phyloP scores from a whole-genome alignment of 768 basidiomycete genomes.

The Austroboletus eburneus region DNA sequence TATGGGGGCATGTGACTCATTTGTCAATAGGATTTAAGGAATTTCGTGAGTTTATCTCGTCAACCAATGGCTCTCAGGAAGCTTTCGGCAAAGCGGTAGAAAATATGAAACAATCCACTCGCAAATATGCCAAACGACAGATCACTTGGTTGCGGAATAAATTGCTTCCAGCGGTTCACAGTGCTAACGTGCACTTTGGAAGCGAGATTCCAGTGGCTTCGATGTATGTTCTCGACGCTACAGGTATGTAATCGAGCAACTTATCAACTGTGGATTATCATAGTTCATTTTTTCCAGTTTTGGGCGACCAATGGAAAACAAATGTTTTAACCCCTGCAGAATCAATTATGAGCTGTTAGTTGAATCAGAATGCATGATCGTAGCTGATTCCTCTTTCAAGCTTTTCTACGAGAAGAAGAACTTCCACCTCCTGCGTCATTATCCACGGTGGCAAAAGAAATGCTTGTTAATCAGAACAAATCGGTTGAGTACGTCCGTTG shows the following conservation, averaged over 20 bases:
- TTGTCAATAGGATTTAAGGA: slow-evolving; percentile 78
- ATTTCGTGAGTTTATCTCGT: slow-evolving; percentile 66
- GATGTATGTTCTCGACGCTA: slow-evolving; percentile 66
- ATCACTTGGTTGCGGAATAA: slow-evolving; percentile 92
- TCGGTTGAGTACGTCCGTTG: slow-evolving; percentile 41
- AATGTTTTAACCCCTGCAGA: slow-evolving; percentile 52
- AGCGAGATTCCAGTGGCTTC: slow-evolving; percentile 28
- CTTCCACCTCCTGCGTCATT: slow-evolving; percentile 57
- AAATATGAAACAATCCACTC: slow-evolving; percentile 80
- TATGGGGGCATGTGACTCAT: slow-evolving; percentile 5
- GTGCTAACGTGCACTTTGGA: slow-evolving; percentile 36
- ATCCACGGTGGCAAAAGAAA: slow-evolving; percentile 48
- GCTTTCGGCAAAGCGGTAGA: slow-evolving; percentile 58
- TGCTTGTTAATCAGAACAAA: slow-evolving; percentile 47
- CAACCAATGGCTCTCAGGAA: slow-evolving; percentile 35
- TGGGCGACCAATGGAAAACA: slow-evolving; percentile 54
- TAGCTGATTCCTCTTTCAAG: slow-evolving; percentile 25
- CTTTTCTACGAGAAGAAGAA: slow-evolving; percentile 45
- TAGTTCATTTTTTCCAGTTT: slow-evolving; percentile 31
- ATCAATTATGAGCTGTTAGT: slow-evolving; percentile 45
- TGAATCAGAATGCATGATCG: background rate
- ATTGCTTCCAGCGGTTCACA: slow-evolving; percentile 67
- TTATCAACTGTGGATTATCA: background rate
- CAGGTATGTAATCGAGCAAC: slow-evolving; percentile 38
- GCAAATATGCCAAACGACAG: slow-evolving; percentile 90